Evolutionary conservation across 2,329 filamentous ascomycete genomes (phyloP), one percentile per base, ranked within the genome.

Genomic region (Incumbomyces lentus): DNA sequence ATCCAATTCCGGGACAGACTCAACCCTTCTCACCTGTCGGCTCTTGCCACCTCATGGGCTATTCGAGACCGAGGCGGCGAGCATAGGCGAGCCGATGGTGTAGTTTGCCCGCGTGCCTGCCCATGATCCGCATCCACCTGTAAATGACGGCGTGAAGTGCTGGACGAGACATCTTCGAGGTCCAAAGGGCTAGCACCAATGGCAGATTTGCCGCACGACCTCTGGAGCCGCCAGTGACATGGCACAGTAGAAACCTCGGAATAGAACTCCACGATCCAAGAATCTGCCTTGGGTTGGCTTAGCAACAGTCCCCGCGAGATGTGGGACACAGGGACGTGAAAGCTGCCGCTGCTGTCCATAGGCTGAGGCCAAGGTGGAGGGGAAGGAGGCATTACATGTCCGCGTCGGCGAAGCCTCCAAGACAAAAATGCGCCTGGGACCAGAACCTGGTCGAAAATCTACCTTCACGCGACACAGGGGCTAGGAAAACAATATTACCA

Each of bases 111-210:
- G 16, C 33, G n/a, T 35, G 16, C 33, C 33, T 35, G 33, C 33
- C 33, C 13, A 35, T 17, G 33, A n/a, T 35, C 33, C 4, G 12
- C 33, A 35, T 35, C 33, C 33, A 35, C 33, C 16, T 35, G 33
- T 17, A 17, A 35, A 35, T 35, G 33, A 35, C 33, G 33, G 16
- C 16, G 33, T 35, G 33, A 35, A 35, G 11, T 35, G 16, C 33
- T 35, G 33, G 33, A 35, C 33, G 33, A 35, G 33, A 35, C 33
- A 35, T 35, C 33, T 35, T 35, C 33, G 33, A 35, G 33, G 33
- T n/a, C 6, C 4, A 35, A 12, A 35, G 33, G 33, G 33, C 33
- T 35, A 17, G 33, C 33, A 12, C 33, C 33, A 35, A 35, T 35
- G 33, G 33, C 33, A 35, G 12, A 35, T 35, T 4, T 35, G 33